Evolutionary conservation across 352 stramenopile genomes (phyloP), one percentile per base, ranked within the genome.

Genomic region (Pythium apleroticum): DNA sequence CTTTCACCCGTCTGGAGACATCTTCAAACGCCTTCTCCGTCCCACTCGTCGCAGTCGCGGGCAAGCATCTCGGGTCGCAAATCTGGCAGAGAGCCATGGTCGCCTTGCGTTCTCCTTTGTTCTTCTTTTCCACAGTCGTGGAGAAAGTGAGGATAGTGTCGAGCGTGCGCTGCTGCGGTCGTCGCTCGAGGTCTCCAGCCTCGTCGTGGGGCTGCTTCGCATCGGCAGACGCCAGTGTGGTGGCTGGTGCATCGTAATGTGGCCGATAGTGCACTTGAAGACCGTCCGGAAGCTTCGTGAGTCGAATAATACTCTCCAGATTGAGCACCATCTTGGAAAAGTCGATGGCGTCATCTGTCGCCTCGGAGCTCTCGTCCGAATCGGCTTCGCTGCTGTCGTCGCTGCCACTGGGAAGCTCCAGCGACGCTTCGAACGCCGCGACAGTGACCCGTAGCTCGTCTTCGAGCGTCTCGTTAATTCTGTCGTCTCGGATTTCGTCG

Each of bases 201-300:
- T 25, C 22, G 1, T 66, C 59, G 11, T 52, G 22, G 3, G 49
- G 12, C n/a, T 14, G 1, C 30, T 53, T 65, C 0, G 49, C 15
- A 12, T 57, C 48, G 19, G 25, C 5, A n/a, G 17, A 19, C 41
- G 22, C 1, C 12, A 80, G 20, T 19, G 43, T 74, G 22, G 72
- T 41, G 5, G 60, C 74, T 4, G 71, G 69, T n/a, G 67, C 71
- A 11, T 91, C 80, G 57, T 85, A 91, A 58, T 95, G 81, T 35
- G 86, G 86, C 5, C 84, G 79, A 63, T 93, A 93, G 45, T 93
- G 84, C 24, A 95, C 86, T 70, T 95, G 86, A 0, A 95, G 71
- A 4, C 86, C 86, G 30, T 91, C 76, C 4, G 86, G 86, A 0
- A 95, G 70, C 35, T 89, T 90, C 4, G 84, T 95, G 28, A 92